Evolutionary conservation across 345 rosid genomes (phyloP), one percentile per base, ranked within the genome.

Genomic region (Eutrema heterophyllum): DNA sequence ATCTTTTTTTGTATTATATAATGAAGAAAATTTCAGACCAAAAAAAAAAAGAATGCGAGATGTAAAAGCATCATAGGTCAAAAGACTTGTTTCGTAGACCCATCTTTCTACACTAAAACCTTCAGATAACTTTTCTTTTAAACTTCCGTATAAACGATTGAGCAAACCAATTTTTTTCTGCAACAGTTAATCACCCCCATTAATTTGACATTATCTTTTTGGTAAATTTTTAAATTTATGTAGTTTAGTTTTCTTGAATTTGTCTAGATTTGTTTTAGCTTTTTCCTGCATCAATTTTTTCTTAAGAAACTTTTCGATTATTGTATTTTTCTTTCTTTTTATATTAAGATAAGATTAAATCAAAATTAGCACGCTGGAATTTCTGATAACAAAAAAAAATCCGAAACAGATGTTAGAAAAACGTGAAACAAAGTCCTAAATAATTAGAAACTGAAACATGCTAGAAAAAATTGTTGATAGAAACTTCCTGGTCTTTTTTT

Each of bases 401-500:
- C 27, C 46, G 24, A 48, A 16, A 16, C 16, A 30, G 2, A 43
- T 30, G 51, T 8, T 41, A 43, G 45, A 5, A 41, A 61, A 26
- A 57, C 66, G 50, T 41, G 30, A 64, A 16, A 13, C 13, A 53
- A 15, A 10, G 15, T 27, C 35, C 41, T 12, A 30, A 13, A n/a
- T 45, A 26, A 15, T 11, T 15, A 43, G 30, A 65, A 64, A 27
- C 33, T 9, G 15, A 66, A 51, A 18, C 45, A 58, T 58, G 41
- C 54, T 30, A 50, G 21, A 59, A 60, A 58, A 67, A 15, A 57
- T 38, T 16, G 26, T 32, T 4, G 46, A 39, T 11, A 49, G 78
- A 58, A 74, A 50, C 48, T 59, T 74, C 78, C 8, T 21, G 7
- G 61, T 67, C 60, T 4, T 67, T 15, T 18, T n/a, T 4, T 67